A percentile compares a stretch with the other conserved stretches of the same genome.
These are phyloP conservation scores for Arabidopsis suecica DNA, from an alignment of 345 rosid species.

Conservation along the genomic window DNA sequence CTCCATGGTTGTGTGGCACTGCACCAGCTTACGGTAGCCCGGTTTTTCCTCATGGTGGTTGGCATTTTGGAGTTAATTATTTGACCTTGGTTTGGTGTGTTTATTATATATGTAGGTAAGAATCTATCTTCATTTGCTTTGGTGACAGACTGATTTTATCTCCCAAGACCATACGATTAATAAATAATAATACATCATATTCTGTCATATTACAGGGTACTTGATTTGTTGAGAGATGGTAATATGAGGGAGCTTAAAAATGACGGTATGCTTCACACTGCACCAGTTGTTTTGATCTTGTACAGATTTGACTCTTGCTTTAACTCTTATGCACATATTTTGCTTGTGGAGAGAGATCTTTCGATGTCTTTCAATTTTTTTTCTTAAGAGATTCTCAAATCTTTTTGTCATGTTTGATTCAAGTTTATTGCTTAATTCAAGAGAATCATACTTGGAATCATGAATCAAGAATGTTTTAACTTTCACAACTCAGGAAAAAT, in stretches of 20 bases:
- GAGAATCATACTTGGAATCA: too few species aligned
- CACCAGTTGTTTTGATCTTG: slow-evolving; percentile 23
- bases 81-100: slow-evolving; percentile 8
- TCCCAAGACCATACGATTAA: slow-evolving; percentile 1
- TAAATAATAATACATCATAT: too few species aligned
- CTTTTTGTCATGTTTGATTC: slow-evolving; percentile 1
- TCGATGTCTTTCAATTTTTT: neutral
- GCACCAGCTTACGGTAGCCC: neutral
- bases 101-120: slow-evolving; percentile 26
- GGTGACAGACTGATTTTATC: neutral
- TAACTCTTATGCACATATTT: slow-evolving; percentile 12
- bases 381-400: neutral
- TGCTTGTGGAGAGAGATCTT: neutral
- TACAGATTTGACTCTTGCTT: slow-evolving; percentile 32
- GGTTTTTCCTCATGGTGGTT: slow-evolving; percentile 9
- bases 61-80: slow-evolving; percentile 21
- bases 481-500: neutral
- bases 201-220: slow-evolving; percentile 23
- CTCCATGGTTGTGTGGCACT: neutral
- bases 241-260: slow-evolving; percentile 1
- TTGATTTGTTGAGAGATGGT: slow-evolving; percentile 18
- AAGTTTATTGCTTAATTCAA: neutral
- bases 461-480: neutral
- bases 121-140: slow-evolving; percentile 7
- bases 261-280: slow-evolving; percentile 27